Conservation (phyloP, 1,284 basidiomycete genomes). For the Naganishia cerealis region DNA sequence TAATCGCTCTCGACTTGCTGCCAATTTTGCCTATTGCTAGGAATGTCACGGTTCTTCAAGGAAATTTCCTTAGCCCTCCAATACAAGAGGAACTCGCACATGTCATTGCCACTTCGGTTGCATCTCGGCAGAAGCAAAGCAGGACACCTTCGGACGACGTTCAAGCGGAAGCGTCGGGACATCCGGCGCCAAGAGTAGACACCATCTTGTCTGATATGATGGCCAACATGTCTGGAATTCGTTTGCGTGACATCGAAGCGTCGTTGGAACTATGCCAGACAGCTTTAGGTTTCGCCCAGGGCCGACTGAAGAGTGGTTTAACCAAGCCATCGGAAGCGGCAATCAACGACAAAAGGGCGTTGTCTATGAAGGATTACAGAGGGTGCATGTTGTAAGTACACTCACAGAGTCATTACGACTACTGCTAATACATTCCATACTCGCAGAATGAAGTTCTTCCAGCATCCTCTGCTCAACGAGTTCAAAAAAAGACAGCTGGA, state of each 20-base stretch:
- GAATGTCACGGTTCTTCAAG: constrained; percentile 64
- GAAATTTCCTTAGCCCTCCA: constrained; percentile 69
- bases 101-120: not conserved
- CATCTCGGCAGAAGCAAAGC: not conserved
- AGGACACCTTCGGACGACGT: not conserved
- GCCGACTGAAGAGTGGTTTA: constrained; percentile 36
- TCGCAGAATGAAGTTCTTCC: constrained; percentile 50
- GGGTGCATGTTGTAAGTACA: constrained; percentile 47
- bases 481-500: constrained; percentile 47
- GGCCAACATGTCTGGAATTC: constrained; percentile 53
- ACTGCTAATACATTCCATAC: constrained; percentile 6
- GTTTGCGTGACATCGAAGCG: constrained; percentile 47
- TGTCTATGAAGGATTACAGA: constrained; percentile 9
- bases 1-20: constrained; percentile 30
- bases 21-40: constrained; percentile 19
- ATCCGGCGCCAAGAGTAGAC: constrained; percentile 43
- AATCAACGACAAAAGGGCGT: constrained; percentile 37
- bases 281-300: constrained; percentile 48
- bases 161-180: not conserved
- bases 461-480: constrained; percentile 49
- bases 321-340: constrained; percentile 29
- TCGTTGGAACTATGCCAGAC: constrained; percentile 51
- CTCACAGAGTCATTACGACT: not conserved
- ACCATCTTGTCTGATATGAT: constrained; percentile 56
- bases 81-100: constrained; percentile 58